These are phyloP conservation scores for Neovahlkampfia damariscottae DNA, from an alignment of 78 protist genomes.

Conservation along the genomic window DNA sequence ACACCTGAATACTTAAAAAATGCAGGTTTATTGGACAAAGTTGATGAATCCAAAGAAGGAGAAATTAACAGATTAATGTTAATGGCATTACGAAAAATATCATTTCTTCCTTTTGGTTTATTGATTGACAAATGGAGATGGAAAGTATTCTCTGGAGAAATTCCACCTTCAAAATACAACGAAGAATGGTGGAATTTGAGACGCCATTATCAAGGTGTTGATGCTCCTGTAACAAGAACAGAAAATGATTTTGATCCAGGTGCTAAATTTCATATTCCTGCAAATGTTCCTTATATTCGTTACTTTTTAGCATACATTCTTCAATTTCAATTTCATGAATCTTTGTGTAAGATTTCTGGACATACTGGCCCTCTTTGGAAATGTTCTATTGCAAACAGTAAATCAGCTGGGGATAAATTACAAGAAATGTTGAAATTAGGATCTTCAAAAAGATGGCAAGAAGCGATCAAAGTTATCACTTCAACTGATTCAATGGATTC, in stretches of 20 bases:
- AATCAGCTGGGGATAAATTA: no score
- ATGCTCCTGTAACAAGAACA: not conserved
- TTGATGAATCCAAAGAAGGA: not conserved
- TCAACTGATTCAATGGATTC: no score
- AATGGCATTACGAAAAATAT: not conserved
- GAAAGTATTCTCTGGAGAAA: not conserved
- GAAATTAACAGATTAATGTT: not conserved
- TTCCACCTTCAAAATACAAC: not conserved
- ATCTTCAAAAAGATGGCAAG: no score
- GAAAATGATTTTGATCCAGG: not conserved
- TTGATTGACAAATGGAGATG: not conserved
- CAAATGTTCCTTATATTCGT: not conserved
- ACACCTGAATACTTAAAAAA: not conserved
- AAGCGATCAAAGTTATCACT: no score
- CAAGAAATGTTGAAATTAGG: no score
- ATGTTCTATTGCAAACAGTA: no score
- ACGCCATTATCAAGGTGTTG: not conserved
- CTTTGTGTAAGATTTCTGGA: no score
- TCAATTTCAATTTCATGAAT: not conserved
- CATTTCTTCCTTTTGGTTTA: not conserved
- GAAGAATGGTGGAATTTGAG: not conserved
- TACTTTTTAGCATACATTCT: not conserved
- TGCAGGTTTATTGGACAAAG: not conserved
- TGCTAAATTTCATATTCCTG: not conserved
- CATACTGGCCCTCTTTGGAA: no score